These are phyloP conservation scores for Hortiboletus campestris DNA, from an alignment of 768 basidiomycete species.

Conservation along the genomic window DNA sequence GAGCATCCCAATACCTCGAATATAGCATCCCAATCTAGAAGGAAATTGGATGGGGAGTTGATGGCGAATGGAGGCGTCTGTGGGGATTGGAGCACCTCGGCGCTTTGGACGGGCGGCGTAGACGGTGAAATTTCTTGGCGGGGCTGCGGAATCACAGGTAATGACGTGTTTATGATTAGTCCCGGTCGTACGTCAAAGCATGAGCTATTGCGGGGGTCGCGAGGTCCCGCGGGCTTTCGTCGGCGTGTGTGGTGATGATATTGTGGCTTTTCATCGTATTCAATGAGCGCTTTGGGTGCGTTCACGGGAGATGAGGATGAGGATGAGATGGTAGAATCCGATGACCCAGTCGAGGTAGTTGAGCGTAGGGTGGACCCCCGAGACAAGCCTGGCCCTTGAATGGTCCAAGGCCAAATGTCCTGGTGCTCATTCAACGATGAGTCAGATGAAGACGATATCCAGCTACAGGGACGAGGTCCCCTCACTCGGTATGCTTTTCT, in stretches of 20 bases:
- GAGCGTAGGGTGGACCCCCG: conserved; percentile 20
- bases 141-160: conserved; percentile 2
- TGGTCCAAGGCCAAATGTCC: conserved; percentile 21
- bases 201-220: conserved; percentile 15
- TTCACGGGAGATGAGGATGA: conserved; percentile 13
- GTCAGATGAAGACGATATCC: conserved; percentile 15
- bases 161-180: conserved; percentile 21
- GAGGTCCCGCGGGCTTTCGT: conserved; percentile 29
- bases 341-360: conserved; percentile 11
- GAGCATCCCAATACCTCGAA: conserved; percentile 28
- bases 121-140: not conserved
- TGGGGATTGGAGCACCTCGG: not conserved
- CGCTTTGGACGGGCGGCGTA: not conserved
- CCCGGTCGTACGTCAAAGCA: conserved; percentile 6
- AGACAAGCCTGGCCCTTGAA: conserved; percentile 5
- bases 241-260: conserved; percentile 8
- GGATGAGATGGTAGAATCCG: conserved; percentile 10
- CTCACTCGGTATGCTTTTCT: conserved; percentile 19
- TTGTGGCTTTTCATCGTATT: not conserved
- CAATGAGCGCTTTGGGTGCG: conserved; percentile 2
- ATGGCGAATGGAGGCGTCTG: conserved; percentile 1
- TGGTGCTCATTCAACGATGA: conserved; percentile 10
- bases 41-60: conserved; percentile 18
- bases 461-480: conserved; percentile 33
- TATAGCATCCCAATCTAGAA: conserved; percentile 32